Evolutionary conservation across 2,329 filamentous ascomycete genomes (phyloP).

Genomic region (Aspergillus ochraceoroseus): DNA sequence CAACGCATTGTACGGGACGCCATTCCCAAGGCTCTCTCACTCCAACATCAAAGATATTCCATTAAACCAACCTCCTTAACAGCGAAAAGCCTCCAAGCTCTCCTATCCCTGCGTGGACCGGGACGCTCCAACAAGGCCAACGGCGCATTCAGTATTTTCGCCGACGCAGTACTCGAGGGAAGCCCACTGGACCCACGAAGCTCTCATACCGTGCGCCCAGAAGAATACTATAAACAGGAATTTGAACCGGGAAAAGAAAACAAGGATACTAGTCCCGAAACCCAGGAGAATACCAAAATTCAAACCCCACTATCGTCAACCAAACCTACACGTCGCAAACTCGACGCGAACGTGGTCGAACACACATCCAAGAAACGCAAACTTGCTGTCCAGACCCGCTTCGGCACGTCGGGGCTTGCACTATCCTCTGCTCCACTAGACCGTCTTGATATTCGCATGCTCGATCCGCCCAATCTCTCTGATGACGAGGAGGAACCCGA

Average conservation of each 20-base stretch:
- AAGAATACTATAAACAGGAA: slow-evolving; percentile 26
- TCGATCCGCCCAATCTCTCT: slow-evolving; percentile 34
- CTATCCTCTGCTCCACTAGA: slow-evolving; percentile 39
- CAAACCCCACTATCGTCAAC: not conserved
- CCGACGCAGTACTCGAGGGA: slow-evolving; percentile 55
- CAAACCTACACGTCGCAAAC: slow-evolving; percentile 6
- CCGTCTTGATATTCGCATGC: slow-evolving; percentile 48
- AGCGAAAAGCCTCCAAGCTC: slow-evolving; percentile 64
- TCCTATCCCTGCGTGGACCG: slow-evolving; percentile 65
- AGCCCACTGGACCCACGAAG: slow-evolving; percentile 49
- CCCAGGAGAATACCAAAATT: not conserved
- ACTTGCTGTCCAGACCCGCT: slow-evolving; percentile 62
- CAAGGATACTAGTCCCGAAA: slow-evolving; percentile 12
- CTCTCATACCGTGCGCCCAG: slow-evolving; percentile 30
- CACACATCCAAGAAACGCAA: slow-evolving; percentile 54
- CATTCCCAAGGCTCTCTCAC: slow-evolving; percentile 75
- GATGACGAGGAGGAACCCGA: slow-evolving; percentile 15
- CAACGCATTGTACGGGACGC: slow-evolving; percentile 69
- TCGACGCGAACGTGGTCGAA: slow-evolving; percentile 14
- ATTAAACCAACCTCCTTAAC: slow-evolving; percentile 63
- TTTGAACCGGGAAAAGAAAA: slow-evolving; percentile 15
- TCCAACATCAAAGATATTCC: slow-evolving; percentile 65
- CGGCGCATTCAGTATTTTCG: slow-evolving; percentile 76
- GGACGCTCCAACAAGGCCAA: slow-evolving; percentile 66
- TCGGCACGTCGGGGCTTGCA: slow-evolving; percentile 55